These are phyloP conservation scores for Paxillus ammoniavirescens DNA, from an alignment of 768 basidiomycete species.

Conservation along the genomic window DNA sequence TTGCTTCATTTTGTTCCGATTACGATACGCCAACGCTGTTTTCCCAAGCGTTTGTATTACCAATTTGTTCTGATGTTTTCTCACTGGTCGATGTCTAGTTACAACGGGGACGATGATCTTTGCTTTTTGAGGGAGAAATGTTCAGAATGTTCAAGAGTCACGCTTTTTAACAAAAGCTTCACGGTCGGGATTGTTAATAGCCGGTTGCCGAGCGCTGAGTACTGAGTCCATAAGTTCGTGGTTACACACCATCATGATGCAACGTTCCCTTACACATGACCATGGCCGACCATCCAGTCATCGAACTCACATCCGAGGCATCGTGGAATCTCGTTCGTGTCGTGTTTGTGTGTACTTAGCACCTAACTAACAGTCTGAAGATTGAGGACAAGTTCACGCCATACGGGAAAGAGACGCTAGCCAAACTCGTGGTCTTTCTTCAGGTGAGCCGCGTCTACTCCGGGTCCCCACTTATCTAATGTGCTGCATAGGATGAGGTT, in stretches of 20 bases:
- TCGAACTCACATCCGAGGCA: slow-evolving; percentile 75
- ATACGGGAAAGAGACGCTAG: slow-evolving; percentile 82
- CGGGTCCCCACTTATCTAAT: not conserved
- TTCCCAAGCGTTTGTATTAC: slow-evolving; percentile 4
- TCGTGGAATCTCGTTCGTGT: slow-evolving; percentile 81
- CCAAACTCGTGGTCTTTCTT: slow-evolving; percentile 81
- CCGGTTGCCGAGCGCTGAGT: slow-evolving; percentile 6
- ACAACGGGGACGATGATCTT: not conserved
- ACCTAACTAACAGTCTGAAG: slow-evolving; percentile 35
- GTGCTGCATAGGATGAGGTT: slow-evolving; percentile 70
- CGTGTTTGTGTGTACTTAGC: not conserved
- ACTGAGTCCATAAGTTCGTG: too few species aligned
- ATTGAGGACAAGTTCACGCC: slow-evolving; percentile 92
- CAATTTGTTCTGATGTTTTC: not conserved
- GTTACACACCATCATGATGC: not conserved
- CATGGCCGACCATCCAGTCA: slow-evolving; percentile 70
- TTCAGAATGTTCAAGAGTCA: too few species aligned
- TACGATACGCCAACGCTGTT: slow-evolving; percentile 6
- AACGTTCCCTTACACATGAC: not conserved
- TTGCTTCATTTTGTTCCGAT: not conserved
- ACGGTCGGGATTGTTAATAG: not conserved
- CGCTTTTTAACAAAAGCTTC: too few species aligned
- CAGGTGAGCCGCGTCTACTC: slow-evolving; percentile 48
- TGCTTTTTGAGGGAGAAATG: too few species aligned
- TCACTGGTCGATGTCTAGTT: not conserved